Percentiles rank a stretch among this genome's conserved stretches.
Evolutionary conservation across 2,329 filamentous ascomycete species (phyloP).

Genomic region (Clonostachys byssicola): DNA sequence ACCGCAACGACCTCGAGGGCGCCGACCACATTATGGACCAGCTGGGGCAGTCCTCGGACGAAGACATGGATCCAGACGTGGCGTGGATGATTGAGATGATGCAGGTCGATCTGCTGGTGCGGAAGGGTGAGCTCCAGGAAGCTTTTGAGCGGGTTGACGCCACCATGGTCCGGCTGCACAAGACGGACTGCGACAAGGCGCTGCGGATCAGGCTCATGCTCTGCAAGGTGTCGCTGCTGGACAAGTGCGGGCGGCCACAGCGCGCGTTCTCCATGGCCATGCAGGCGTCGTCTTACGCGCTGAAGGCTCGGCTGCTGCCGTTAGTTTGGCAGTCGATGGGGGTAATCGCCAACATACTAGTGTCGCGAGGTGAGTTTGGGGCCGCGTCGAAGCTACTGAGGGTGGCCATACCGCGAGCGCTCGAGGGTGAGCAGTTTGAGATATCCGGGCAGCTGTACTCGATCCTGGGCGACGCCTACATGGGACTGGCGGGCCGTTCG

Average conservation of each 20-base stretch:
- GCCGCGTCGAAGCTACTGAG: slow-evolving; percentile 62
- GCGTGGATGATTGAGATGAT: slow-evolving; percentile 45
- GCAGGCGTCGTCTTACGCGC: slow-evolving; percentile 69
- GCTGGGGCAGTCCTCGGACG: slow-evolving; percentile 44
- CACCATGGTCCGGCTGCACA: slow-evolving; percentile 32
- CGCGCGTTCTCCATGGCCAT: slow-evolving; percentile 74
- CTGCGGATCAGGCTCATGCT: slow-evolving; percentile 69
- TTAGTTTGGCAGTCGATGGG: slow-evolving; percentile 71
- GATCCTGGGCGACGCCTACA: slow-evolving; percentile 69
- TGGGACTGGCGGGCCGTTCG: slow-evolving; percentile 66
- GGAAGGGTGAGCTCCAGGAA: slow-evolving; percentile 38
- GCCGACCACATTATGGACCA: slow-evolving; percentile 46
- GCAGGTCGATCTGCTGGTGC: slow-evolving; percentile 46
- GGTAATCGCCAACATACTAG: slow-evolving; percentile 63
- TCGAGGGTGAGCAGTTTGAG: slow-evolving; percentile 64
- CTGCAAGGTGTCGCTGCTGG: slow-evolving; percentile 67
- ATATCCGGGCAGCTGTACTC: slow-evolving; percentile 66
- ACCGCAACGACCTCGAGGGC: slow-evolving; percentile 46
- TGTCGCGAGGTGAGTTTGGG: slow-evolving; percentile 65
- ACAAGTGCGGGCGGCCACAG: slow-evolving; percentile 63
- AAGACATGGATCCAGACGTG: slow-evolving; percentile 48
- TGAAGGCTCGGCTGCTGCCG: slow-evolving; percentile 63
- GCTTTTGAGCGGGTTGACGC: slow-evolving; percentile 44
- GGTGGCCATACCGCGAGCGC: slow-evolving; percentile 68
- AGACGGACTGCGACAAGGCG: slow-evolving; percentile 49